Evolutionary conservation across 1,284 basidiomycete species (phyloP).

Genomic region (Cystobasidiaceae sp.): DNA sequence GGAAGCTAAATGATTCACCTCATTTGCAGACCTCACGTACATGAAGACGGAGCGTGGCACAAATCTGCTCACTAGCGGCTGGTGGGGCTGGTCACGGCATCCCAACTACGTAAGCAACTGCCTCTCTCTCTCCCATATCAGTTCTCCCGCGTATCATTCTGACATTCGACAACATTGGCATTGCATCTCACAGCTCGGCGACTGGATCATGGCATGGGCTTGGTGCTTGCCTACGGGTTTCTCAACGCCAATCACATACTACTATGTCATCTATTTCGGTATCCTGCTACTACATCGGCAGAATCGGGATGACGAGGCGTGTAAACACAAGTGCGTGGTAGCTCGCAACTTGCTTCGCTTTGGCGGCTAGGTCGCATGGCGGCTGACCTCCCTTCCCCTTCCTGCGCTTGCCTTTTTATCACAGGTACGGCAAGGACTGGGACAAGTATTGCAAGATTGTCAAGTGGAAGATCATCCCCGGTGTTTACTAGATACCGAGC

Average conservation of each 20-base stretch:
- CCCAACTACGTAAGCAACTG: conserved; percentile 56
- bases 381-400: not conserved
- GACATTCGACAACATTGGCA: no score
- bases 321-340: conserved; percentile 63
- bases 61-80: conserved; percentile 87
- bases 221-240: conserved; percentile 96
- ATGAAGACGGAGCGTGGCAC: conserved; percentile 81
- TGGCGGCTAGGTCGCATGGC: not conserved
- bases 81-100: conserved; percentile 94
- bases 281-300: conserved; percentile 89
- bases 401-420: not conserved
- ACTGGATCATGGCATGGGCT: conserved; percentile 79
- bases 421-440: conserved; percentile 77
- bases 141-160: not conserved
- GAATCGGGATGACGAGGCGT: conserved; percentile 84
- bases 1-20: not conserved
- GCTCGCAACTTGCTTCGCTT: not conserved
- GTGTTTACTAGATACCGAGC: conserved; percentile 58
- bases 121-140: no score
- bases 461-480: conserved; percentile 80
- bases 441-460: conserved; percentile 77
- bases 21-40: conserved; percentile 59
- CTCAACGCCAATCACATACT: conserved; percentile 88
- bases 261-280: conserved; percentile 81
- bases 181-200: conserved; percentile 56